phyloP scores from a whole-genome alignment of 768 basidiomycete species.

The Tremella yokohamensis region DNA sequence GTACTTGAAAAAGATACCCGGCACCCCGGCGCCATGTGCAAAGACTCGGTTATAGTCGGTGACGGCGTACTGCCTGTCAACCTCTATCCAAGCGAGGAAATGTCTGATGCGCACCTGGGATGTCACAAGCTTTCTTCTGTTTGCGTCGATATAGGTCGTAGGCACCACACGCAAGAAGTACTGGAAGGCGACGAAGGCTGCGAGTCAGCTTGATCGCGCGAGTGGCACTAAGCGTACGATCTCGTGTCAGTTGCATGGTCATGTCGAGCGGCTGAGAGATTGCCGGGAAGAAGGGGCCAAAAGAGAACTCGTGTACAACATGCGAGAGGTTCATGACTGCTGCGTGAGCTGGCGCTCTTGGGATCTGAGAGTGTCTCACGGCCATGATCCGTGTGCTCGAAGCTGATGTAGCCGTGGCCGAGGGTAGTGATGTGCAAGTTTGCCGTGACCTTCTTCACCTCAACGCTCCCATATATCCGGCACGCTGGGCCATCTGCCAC shows the following conservation, averaged over 20 bases:
- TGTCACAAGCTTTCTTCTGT: conserved; percentile 56
- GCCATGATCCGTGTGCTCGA: conserved; percentile 79
- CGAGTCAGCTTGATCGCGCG: background rate
- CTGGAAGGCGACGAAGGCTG: conserved; percentile 85
- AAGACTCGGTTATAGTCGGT: conserved; percentile 82
- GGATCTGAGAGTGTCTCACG: conserved; percentile 56
- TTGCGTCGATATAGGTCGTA: conserved; percentile 67
- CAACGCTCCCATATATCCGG: conserved; percentile 74
- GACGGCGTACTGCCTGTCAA: conserved; percentile 69
- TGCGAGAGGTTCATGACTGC: conserved; percentile 94
- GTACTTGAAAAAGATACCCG: conserved; percentile 96
- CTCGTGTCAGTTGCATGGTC: conserved; percentile 69
- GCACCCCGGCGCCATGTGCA: conserved; percentile 71
- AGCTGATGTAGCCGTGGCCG: conserved; percentile 88
- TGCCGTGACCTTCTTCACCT: conserved; percentile 85
- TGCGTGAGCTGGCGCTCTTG: background rate
- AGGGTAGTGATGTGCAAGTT: conserved; percentile 92
- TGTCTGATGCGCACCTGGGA: conserved; percentile 34
- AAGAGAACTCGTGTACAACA: conserved; percentile 93
- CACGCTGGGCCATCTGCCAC: conserved; percentile 69
- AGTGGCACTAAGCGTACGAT: conserved; percentile 57
- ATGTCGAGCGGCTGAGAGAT: conserved; percentile 92
- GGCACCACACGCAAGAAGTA: conserved; percentile 95
- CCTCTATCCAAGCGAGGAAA: background rate
- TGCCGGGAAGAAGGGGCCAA: conserved; percentile 91